A percentile compares a stretch with the other conserved stretches of the same genome.
Conservation (phyloP, 2,329 filamentous ascomycete genomes). For the Colletotrichum sidae region DNA sequence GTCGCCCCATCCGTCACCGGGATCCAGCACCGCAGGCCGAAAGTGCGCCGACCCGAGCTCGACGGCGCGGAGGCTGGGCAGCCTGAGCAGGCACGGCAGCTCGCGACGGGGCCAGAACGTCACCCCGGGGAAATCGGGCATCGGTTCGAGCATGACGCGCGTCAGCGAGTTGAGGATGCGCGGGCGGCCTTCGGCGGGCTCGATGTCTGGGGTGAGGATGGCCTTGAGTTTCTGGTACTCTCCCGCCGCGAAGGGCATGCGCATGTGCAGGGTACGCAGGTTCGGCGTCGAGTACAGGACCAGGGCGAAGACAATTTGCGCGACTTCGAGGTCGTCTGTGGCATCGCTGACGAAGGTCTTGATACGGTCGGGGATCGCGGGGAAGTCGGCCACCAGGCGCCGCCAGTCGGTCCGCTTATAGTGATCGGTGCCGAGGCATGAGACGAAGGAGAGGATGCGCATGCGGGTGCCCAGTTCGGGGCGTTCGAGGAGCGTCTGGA, state of each 20-base stretch:
- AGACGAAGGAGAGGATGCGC: conserved; percentile 35
- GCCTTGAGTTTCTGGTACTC: conserved; percentile 37
- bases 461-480: conserved; percentile 33
- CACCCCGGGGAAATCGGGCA: conserved; percentile 34
- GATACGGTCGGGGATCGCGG: conserved; percentile 27
- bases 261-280: conserved; percentile 31
- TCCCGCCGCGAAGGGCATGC: conserved; percentile 34
- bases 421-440: conserved; percentile 31
- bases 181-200: conserved; percentile 27
- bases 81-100: conserved; percentile 28
- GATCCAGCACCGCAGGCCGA: conserved; percentile 27
- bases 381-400: conserved; percentile 24
- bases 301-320: conserved; percentile 34
- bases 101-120: conserved; percentile 36
- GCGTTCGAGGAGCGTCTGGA: conserved; percentile 35
- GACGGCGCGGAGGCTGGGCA: conserved; percentile 31
- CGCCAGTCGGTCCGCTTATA: conserved; percentile 37
- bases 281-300: conserved; percentile 35
- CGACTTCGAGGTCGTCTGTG: conserved; percentile 28
- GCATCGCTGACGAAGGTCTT: conserved; percentile 29
- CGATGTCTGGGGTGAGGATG: conserved; percentile 33
- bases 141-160: conserved; percentile 36
- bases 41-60: conserved; percentile 33
- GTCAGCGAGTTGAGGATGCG: conserved; percentile 34
- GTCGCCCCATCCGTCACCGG: conserved; percentile 35